Conservation (phyloP, 306 rosid genomes). For the Malus fusca region DNA sequence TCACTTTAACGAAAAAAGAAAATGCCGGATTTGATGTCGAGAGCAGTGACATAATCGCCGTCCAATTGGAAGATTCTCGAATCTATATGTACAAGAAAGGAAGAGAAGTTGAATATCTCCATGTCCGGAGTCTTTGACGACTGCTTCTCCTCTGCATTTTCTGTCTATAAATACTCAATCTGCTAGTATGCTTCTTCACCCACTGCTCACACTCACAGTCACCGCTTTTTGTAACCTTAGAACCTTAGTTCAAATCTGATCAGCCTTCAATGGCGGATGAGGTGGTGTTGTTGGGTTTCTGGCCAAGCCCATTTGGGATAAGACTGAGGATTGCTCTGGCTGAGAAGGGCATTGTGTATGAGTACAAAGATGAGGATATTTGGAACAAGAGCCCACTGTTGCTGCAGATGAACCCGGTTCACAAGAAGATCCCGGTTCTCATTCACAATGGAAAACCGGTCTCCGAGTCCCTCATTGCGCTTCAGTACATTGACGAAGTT, state of each 20-base stretch:
- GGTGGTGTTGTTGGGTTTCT: constrained; percentile 28
- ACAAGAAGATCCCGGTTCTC: constrained; percentile 52
- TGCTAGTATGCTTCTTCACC: too few relatives aligned
- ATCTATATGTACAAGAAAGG: too few relatives aligned
- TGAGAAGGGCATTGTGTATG: constrained; percentile 30
- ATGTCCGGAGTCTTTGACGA: background rate
- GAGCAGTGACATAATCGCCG: too few relatives aligned
- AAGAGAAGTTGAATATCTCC: too few relatives aligned
- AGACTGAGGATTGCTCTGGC: constrained; percentile 29
- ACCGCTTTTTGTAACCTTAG: too few relatives aligned
- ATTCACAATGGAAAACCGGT: constrained; percentile 48
- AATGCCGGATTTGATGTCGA: too few relatives aligned
- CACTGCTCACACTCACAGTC: background rate
- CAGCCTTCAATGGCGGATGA: constrained; percentile 10
- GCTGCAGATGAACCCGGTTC: constrained; percentile 46
- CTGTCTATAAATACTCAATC: background rate
- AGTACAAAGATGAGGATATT: constrained; percentile 27
- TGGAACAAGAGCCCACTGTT: constrained; percentile 40
- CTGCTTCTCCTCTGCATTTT: background rate
- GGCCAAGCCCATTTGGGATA: constrained; percentile 31
- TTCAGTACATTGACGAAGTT: constrained; percentile 37
- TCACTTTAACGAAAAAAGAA: too few relatives aligned
- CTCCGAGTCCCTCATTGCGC: constrained; percentile 33
- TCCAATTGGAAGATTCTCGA: too few relatives aligned
- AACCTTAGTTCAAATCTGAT: background rate